Base-by-base conservation (phyloP, 2,329 filamentous ascomycete genomes). In the Exophiala xenobiotica region DNA sequence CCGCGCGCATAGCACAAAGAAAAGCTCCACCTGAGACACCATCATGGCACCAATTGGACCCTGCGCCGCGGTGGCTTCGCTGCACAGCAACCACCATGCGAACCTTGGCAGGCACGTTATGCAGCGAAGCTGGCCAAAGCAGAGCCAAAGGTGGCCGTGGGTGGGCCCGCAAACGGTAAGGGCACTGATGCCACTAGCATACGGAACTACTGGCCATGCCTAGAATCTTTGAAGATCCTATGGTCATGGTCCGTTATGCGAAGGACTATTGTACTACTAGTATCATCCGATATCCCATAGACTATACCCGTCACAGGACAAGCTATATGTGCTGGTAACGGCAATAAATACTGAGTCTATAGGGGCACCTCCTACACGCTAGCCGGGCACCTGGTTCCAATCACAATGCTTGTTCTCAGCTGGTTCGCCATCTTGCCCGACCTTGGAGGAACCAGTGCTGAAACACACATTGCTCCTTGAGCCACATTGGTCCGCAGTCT, bases 1-100 rank as follows among this genome's bases (percentile, higher is more conserved):
- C n/a, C n/a, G n/a, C n/a, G n/a, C n/a, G n/a, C n/a, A n/a, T n/a
- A n/a, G n/a, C 18, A 16, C 31, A 14, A 35, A 35, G 31, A 35
- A 35, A 35, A n/a, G 11, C 11, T 31, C 27, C 4, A n/a, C 27
- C 11, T 12, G 31, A 12, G n/a, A 35, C 31, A 6, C 31, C 18
- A 35, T n/a, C n/a, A n/a, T n/a, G 31, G 7, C 45, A 24, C 33
- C 45, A 40, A 24, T 39, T 16, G 37, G 33, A 14, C 46, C 20
- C 35, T 41, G 27, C 26, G 27, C 35, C 24, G n/a, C n/a, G n/a
- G n/a, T n/a, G n/a, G n/a, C n/a, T n/a, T n/a, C n/a, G 23, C 46
- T 47, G 45, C 45, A 39, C 45, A 40, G 45, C 45, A 47, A 47
- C 45, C 12, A 33, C 44, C 29, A 35, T 39, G 24, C 24, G 16